A percentile compares a stretch with the other conserved stretches of the same genome.
These are phyloP conservation scores for Vigna hirtella DNA, from an alignment of 306 rosid species.

Conservation along the genomic window DNA sequence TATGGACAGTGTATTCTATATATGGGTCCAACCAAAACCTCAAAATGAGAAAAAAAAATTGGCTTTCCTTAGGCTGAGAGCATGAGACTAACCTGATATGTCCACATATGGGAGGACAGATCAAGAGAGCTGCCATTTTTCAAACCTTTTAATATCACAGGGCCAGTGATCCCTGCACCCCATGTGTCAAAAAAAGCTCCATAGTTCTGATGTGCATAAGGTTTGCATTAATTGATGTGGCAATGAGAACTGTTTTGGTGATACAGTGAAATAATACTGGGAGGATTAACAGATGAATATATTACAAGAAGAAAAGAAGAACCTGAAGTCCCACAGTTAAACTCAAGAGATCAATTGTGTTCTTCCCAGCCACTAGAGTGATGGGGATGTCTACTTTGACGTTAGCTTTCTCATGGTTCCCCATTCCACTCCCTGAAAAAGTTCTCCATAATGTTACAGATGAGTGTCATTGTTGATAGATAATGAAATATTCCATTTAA, in stretches of 20 bases:
- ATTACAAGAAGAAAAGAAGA: slow-evolving; percentile 17
- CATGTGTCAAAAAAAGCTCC: slow-evolving; percentile 75
- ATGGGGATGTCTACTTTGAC: slow-evolving; percentile 65
- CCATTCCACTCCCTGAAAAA: slow-evolving; percentile 70
- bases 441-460: slow-evolving; percentile 7
- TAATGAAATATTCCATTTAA: slow-evolving; percentile 10
- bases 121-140: slow-evolving; percentile 63
- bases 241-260: background rate
- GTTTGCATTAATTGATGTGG: slow-evolving; percentile 32
- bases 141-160: slow-evolving; percentile 70
- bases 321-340: slow-evolving; percentile 98
- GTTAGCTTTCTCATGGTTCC: slow-evolving; percentile 51
- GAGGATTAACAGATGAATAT: slow-evolving; percentile 9
- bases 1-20: background rate
- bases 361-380: slow-evolving; percentile 67
- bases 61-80: slow-evolving; percentile 6
- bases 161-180: slow-evolving; percentile 95
- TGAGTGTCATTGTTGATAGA: background rate
- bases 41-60: slow-evolving; percentile 18
- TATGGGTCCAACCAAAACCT: slow-evolving; percentile 3
- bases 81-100: slow-evolving; percentile 76
- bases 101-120: slow-evolving; percentile 86
- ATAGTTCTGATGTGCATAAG: slow-evolving; percentile 60
- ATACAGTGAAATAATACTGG: background rate
- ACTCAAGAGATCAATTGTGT: slow-evolving; percentile 86